Base-by-base conservation (phyloP, 2,329 filamentous ascomycete genomes). In the Knufia petricola region DNA sequence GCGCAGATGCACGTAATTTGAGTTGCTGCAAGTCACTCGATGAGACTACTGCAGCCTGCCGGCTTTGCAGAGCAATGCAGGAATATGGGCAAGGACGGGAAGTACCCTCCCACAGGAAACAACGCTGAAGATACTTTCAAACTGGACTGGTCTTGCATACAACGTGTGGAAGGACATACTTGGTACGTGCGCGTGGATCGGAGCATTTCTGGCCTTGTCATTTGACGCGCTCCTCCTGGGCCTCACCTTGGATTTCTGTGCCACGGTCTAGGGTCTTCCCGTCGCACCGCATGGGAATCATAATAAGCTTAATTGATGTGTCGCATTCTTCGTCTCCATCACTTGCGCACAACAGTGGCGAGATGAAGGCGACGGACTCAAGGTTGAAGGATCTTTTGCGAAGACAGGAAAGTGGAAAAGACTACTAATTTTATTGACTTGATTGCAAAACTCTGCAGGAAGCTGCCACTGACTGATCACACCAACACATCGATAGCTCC, bases 21-120 rank as follows among this genome's bases (percentile, higher is more conserved):
- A 20, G 10, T 38, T 39, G 26, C 44, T 47, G 32, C 44, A 47
- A 38, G 34, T 47, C 44, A 47, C 8, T 26, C 44, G 28, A 47
- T 13, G 19, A 3, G 21, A 19, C 44, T 47, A 38, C 17, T 42
- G 38, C 46, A 48, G 4, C 3, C 21, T 24, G 37, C 46, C 46
- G 46, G 12, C 21, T n/a, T n/a, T n/a, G n/a, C n/a, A n/a, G n/a
- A n/a, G n/a, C n/a, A n/a, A n/a, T n/a, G n/a, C 21, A 15, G 24
- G 9, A 23, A n/a, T 13, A 28, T 28, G 26, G n/a, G n/a, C n/a
- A 32, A 32, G 9, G 26, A 17, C 8, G 42, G 26, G 4, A 32
- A 13, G 37, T 48, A 42, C 26, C 26, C 37, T n/a, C 21, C 9
- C 17, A 34, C 24, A 28, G 24, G 10, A 36, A 42, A 48, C n/a